phyloP scores from a whole-genome alignment of 768 basidiomycete species.

The Botryobasidium botryosum region DNA sequence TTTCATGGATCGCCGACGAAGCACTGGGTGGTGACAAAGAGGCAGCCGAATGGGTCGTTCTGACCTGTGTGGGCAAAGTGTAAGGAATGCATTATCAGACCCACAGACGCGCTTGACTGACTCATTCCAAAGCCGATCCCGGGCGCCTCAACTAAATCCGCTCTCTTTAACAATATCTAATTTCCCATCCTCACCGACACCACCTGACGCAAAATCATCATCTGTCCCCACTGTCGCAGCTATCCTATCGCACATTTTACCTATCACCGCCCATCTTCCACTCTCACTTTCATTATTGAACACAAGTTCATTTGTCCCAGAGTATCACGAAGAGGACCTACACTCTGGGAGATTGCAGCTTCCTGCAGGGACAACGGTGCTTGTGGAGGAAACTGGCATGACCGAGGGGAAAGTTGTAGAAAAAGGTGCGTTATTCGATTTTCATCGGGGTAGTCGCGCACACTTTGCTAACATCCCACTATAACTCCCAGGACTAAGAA shows the following conservation, averaged over 20 bases:
- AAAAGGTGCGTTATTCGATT: constrained; percentile 26
- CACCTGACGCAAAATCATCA: constrained; percentile 5
- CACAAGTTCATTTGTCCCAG: constrained; percentile 37
- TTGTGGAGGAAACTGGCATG: constrained; percentile 51
- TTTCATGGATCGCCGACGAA: constrained; percentile 58
- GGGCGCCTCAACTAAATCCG: constrained; percentile 48
- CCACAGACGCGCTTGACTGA: background rate
- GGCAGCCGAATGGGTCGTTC: constrained; percentile 60
- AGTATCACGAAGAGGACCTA: constrained; percentile 52
- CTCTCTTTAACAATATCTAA: constrained; percentile 43
- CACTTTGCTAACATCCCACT: too few relatives aligned
- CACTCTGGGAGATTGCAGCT: constrained; percentile 62
- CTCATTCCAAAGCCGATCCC: constrained; percentile 37
- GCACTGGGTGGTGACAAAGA: constrained; percentile 48
- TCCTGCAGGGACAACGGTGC: constrained; percentile 37
- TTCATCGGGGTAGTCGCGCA: too few relatives aligned
- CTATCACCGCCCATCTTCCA: constrained; percentile 35
- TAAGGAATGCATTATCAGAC: constrained; percentile 22
- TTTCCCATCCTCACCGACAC: constrained; percentile 33
- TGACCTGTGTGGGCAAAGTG: constrained; percentile 44
- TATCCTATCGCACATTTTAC: constrained; percentile 41
- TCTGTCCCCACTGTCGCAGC: constrained; percentile 32
- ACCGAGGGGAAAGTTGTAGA: constrained; percentile 50
- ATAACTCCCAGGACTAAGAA: constrained; percentile 46
- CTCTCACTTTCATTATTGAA: constrained; percentile 51